Base-by-base conservation (phyloP, 1,284 basidiomycete genomes). In the Volvariella volvacea region DNA sequence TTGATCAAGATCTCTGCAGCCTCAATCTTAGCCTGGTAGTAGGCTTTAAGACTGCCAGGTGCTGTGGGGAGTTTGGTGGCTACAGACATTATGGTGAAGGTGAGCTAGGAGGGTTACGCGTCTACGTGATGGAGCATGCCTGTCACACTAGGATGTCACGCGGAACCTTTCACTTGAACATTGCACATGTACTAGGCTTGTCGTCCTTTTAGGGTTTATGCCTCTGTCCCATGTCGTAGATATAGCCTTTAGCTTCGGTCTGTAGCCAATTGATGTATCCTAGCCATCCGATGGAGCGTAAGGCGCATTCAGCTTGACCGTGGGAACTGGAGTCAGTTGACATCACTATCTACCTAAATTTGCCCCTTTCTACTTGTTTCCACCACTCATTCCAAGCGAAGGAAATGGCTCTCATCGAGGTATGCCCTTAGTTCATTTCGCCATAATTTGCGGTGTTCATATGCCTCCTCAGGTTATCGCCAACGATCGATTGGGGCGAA, bases 1-100 rank as follows among this genome's bases (percentile, higher is more conserved):
- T 95, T 96, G 56, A 97, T 97, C 39, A 87, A 75, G 39, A 96
- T 75, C 60, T 97, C 93, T 7, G 92, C 85, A 9, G 87, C 75
- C 60, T 97, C 92, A 39, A 97, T 97, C 72, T 98, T 98, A 41
- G 91, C 86, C 61, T 93, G 88, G 63, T 96, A 97, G 72, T 97
- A 98, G 2, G 88, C 83, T 61, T 91, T 86, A 39, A 90, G 73
- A 17, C 85, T 82, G 25, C 76, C 79, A 6, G 76, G 70, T 2
- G 74, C 68, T 25, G 71, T 64, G 2, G 73, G 64, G 39, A 73
- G 52, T 53, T 66, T 71, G 16, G 70, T 66, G 12, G 73, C 63
- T 17, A 71, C 67, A 22, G 79, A 70, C 79, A 83, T 83, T 30
- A 56, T 58, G 16, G 16, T 12, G 20, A 14, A 4, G 25, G 37